Evolutionary conservation across 1,284 basidiomycete genomes (phyloP).

Genomic region (Moesziomyces globuligerus): DNA sequence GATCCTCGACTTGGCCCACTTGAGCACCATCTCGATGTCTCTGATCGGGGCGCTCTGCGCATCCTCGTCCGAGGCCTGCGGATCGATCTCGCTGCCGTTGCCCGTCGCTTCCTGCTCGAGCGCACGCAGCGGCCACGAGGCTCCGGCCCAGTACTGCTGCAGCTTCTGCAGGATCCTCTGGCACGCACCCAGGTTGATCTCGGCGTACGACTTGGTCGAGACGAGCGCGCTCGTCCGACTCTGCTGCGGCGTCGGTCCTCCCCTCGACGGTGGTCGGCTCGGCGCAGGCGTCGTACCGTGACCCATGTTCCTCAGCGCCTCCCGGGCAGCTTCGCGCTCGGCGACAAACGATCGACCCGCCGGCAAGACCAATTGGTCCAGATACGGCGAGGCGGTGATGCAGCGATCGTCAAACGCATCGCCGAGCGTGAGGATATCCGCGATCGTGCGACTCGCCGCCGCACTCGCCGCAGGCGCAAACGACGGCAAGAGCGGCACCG

Average conservation of each 20-base stretch:
- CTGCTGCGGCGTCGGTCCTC: slow-evolving; percentile 19
- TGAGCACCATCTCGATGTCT: slow-evolving; percentile 58
- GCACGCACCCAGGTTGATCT: slow-evolving; percentile 53
- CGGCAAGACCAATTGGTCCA: slow-evolving; percentile 57
- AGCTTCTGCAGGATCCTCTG: slow-evolving; percentile 48
- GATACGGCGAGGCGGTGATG: slow-evolving; percentile 49
- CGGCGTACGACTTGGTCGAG: slow-evolving; percentile 46
- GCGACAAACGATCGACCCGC: slow-evolving; percentile 52
- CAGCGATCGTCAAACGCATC: slow-evolving; percentile 49
- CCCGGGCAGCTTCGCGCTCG: slow-evolving; percentile 49
- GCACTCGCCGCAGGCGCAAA: slow-evolving; percentile 48
- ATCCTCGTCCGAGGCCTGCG: slow-evolving; percentile 53
- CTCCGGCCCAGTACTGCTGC: slow-evolving; percentile 54
- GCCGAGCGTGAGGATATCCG: slow-evolving; percentile 50
- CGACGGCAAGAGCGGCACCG: slow-evolving; percentile 34
- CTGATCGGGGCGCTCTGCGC: slow-evolving; percentile 52
- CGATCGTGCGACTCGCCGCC: slow-evolving; percentile 53
- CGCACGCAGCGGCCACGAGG: slow-evolving; percentile 52
- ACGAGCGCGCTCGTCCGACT: slow-evolving; percentile 32
- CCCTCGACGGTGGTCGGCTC: slow-evolving; percentile 34
- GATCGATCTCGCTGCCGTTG: slow-evolving; percentile 38
- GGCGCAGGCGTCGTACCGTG: slow-evolving; percentile 42
- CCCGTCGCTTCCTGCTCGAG: slow-evolving; percentile 55
- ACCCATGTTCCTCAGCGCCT: slow-evolving; percentile 47
- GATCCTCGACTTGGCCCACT: slow-evolving; percentile 51